phyloP scores from a whole-genome alignment of 106 monocot genomes.

The Dendrobium officinale region DNA sequence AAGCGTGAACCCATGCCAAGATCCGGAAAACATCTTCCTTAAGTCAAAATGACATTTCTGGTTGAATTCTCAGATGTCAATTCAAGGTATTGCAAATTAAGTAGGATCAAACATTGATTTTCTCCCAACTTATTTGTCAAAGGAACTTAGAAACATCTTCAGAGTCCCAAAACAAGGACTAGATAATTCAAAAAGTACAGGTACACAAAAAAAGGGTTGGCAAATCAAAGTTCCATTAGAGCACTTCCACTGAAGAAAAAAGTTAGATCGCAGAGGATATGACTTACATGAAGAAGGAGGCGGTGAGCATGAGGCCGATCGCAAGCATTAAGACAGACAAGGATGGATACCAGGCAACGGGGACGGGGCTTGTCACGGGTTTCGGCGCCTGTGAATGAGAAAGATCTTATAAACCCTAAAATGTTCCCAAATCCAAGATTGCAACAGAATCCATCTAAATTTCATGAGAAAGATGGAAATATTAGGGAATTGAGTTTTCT shows the following conservation, averaged over 20 bases:
- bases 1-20: no score
- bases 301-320: conserved; percentile 53
- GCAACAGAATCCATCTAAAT: neutral
- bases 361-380: conserved; percentile 49
- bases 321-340: conserved; percentile 47
- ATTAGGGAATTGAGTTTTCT: neutral
- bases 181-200: neutral
- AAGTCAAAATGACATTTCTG: neutral
- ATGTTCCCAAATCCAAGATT: neutral
- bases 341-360: conserved; percentile 51
- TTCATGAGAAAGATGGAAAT: neutral
- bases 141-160: neutral
- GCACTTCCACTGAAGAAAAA: neutral
- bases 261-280: neutral
- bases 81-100: neutral
- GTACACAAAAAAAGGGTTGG: neutral
- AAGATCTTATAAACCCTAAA: conserved; percentile 5
- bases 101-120: neutral
- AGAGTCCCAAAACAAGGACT: neutral
- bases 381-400: conserved; percentile 32
- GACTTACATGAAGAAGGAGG: conserved; percentile 72
- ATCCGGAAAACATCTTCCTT: neutral
- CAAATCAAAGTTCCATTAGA: neutral
- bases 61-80: neutral
- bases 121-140: neutral